Base-by-base conservation (phyloP, 495 filamentous ascomycete species). In the Penicillium diatomitis region DNA sequence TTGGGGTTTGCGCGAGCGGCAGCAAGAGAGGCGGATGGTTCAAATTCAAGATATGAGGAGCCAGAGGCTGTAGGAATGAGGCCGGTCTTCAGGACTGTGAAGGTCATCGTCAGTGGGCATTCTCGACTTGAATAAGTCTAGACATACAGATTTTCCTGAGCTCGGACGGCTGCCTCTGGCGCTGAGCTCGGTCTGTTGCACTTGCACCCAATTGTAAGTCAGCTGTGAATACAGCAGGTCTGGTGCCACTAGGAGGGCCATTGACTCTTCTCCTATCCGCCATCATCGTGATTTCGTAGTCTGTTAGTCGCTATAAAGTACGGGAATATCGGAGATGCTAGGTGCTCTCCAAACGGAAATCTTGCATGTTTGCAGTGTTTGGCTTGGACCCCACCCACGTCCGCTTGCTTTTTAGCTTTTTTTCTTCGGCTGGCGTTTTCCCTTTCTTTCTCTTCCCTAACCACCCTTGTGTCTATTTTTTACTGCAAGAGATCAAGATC, bases 11-110 rank as follows among this genome's bases (percentile, higher is more conserved):
- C 72, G 40, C 74, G 74, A 12, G 71, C 68, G 40, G 71, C 68
- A 30, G 71, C 62, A 33, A 72, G 66, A 38, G 76, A 63, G 33
- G 77, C 57, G 3, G 81, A 76, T 32, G 74, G 73, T 64, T 84
- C 81, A 48, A 95, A 80, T 73, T 98, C 92, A 49, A 96, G 76
- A 61, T 96, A 98, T 45, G 94, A 86, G 31, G 90, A 96, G 42
- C 92, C 92, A 27, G 88, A 88, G 6, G 94, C 92, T 3, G 92
- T 94, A 8, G 94, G 92, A 3, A 89, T 89, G 27, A 97, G 77
- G 40, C 87, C 87, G 8, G 92, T 97, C 68, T 92, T 88, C 32
- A 98, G 73, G 55, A 89, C 91, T 97, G 46, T 1, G 33, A 6
- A 30, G 49, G 7, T 11, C 5, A 31, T 29, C 4, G 50, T 65